Percentiles rank a stretch among this genome's conserved stretches.
phyloP scores from a whole-genome alignment of 2,329 filamentous ascomycete genomes.

The Rhexocercosporidium sp. region DNA sequence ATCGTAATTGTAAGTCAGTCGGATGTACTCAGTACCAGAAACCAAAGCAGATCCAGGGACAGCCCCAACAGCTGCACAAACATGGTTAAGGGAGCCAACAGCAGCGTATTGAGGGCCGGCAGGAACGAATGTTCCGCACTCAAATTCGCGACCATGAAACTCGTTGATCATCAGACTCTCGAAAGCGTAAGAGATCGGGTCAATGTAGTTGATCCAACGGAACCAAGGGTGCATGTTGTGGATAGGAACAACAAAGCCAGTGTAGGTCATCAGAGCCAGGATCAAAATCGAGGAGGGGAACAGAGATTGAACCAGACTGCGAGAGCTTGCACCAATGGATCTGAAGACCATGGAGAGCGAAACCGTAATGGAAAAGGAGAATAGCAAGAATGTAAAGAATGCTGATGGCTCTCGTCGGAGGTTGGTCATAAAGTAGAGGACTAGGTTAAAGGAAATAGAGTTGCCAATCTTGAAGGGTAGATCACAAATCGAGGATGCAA shows the following conservation, averaged over 20 bases:
- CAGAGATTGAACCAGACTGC: slow-evolving; percentile 69
- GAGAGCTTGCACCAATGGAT: slow-evolving; percentile 74
- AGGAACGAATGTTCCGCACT: slow-evolving; percentile 31
- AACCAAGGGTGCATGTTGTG: slow-evolving; percentile 78
- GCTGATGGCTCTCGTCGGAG: slow-evolving; percentile 65
- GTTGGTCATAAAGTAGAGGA: slow-evolving; percentile 86
- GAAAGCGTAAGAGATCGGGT: slow-evolving; percentile 73
- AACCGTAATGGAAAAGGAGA: slow-evolving; percentile 32
- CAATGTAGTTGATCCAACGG: slow-evolving; percentile 75
- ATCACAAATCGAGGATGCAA: slow-evolving; percentile 84
- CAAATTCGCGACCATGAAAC: slow-evolving; percentile 46
- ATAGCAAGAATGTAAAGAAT: slow-evolving; percentile 77
- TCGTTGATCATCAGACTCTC: slow-evolving; percentile 85
- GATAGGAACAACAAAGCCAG: slow-evolving; percentile 49
- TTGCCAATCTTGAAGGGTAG: slow-evolving; percentile 82
- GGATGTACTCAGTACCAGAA: slow-evolving; percentile 62
- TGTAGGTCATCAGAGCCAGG: slow-evolving; percentile 34
- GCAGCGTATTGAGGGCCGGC: slow-evolving; percentile 21
- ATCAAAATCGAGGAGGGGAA: slow-evolving; percentile 60
- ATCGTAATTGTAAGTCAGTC: slow-evolving; percentile 60
- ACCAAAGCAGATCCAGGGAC: slow-evolving; percentile 56
- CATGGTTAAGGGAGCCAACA: slow-evolving; percentile 31
- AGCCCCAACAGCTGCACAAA: slow-evolving; percentile 64
- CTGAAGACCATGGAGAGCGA: slow-evolving; percentile 86
- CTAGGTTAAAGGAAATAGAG: slow-evolving; percentile 76